Conservation (phyloP, 768 basidiomycete genomes). For the Mycena epipterygia region DNA sequence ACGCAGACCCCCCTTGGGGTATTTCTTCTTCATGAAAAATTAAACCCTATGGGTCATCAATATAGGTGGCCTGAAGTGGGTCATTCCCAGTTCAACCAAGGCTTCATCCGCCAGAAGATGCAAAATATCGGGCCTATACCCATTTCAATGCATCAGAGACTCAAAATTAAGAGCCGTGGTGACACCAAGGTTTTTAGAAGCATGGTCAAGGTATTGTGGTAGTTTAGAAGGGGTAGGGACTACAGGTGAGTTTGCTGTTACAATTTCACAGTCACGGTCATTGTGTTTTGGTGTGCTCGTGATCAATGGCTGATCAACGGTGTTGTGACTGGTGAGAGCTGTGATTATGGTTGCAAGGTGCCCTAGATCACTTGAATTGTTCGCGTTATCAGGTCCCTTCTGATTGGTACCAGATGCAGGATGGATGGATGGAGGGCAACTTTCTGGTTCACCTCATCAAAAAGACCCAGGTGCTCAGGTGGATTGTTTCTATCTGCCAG, state of each 20-base stretch:
- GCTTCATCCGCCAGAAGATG: not conserved
- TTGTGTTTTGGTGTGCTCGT: not conserved
- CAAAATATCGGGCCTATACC: slow-evolving; percentile 7
- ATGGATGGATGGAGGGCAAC: slow-evolving; percentile 4
- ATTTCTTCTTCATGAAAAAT: too few species aligned
- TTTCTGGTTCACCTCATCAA: not conserved
- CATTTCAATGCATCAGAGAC: not conserved
- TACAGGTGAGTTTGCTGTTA: not conserved
- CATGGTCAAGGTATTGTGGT: not conserved
- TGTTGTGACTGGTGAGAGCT: not conserved
- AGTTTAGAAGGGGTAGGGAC: slow-evolving; percentile 5
- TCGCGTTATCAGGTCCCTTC: too few species aligned
- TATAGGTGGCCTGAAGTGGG: too few species aligned
- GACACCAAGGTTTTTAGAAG: not conserved
- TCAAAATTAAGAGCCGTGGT: not conserved
- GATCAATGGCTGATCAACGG: too few species aligned
- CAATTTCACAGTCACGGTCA: too few species aligned
- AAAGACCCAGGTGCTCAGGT: not conserved
- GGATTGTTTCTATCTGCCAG: not conserved
- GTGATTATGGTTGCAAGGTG: slow-evolving; percentile 10
- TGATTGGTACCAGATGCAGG: slow-evolving; percentile 1
- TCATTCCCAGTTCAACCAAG: not conserved
- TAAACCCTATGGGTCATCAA: too few species aligned
- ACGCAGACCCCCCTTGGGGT: too few species aligned
- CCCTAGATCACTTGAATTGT: not conserved